Evolutionary conservation across 345 rosid genomes (phyloP).

Genomic region (Carallia brachiata): DNA sequence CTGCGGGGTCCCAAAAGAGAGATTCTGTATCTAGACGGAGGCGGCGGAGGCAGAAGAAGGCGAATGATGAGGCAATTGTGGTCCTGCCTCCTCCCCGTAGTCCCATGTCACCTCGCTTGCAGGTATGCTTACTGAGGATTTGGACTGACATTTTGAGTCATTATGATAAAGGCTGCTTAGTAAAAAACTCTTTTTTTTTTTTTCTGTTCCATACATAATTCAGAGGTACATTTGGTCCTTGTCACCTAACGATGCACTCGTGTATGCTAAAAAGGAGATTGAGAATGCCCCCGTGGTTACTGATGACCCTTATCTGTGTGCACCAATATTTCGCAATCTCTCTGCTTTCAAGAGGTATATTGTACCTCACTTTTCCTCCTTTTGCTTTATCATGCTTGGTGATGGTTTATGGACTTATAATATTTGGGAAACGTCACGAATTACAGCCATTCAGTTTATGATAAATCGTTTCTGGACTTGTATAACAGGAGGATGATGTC

Average conservation of each 20-base stretch:
- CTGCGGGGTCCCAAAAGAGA: slow-evolving; percentile 4
- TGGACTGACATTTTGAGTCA: not conserved
- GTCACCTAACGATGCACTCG: slow-evolving; percentile 57
- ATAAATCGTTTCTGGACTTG: too few species aligned
- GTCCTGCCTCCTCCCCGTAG: slow-evolving; percentile 39
- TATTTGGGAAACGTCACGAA: not conserved
- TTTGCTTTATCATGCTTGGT: not conserved
- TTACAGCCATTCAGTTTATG: too few species aligned
- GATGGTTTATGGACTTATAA: not conserved
- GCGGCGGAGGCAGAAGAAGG: slow-evolving; percentile 28
- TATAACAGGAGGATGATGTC: too few species aligned
- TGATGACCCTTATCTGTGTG: slow-evolving; percentile 51
- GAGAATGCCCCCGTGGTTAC: slow-evolving; percentile 40
- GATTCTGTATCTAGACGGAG: slow-evolving; percentile 21
- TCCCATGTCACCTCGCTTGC: slow-evolving; percentile 23
- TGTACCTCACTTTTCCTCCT: not conserved
- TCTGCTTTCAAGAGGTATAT: slow-evolving; percentile 69
- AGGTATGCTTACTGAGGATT: slow-evolving; percentile 37
- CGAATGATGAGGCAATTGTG: slow-evolving; percentile 22
- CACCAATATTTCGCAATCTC: slow-evolving; percentile 60
- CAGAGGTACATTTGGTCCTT: slow-evolving; percentile 62
- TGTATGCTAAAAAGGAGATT: slow-evolving; percentile 67
- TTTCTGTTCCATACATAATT: slow-evolving; percentile 6
- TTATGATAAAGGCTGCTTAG: not conserved
- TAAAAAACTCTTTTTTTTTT: slow-evolving; percentile 6